Evolutionary conservation across 331 rosid genomes (phyloP).

Genomic region (Acacia concinna): DNA sequence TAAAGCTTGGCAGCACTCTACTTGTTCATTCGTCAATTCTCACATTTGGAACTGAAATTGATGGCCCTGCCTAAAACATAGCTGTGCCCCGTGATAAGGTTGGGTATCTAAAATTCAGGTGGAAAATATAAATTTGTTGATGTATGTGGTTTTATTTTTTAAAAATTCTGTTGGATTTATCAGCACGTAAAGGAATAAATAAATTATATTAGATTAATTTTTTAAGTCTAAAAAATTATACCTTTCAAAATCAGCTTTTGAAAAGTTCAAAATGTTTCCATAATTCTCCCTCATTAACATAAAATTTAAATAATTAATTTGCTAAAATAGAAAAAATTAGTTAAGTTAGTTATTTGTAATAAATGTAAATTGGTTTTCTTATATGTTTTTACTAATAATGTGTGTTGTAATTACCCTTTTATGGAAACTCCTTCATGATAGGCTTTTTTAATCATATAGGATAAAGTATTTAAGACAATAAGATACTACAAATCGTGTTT

Average conservation of each 20-base stretch:
- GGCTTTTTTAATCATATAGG: no score
- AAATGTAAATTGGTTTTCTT: no score
- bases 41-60: slow-evolving; percentile 22
- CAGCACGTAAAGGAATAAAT: not conserved
- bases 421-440: not conserved
- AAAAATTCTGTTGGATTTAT: not conserved
- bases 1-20: not conserved
- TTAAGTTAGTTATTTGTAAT: no score
- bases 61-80: not conserved
- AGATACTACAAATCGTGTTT: no score
- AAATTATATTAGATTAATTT: no score
- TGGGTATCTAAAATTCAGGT: not conserved
- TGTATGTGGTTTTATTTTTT: not conserved
- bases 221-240: no score
- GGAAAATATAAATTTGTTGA: not conserved
- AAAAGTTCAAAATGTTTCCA: not conserved
- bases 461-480: no score
- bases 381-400: no score
- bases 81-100: not conserved
- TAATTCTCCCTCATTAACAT: no score
- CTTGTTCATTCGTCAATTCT: not conserved
- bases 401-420: not conserved
- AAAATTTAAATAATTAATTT: no score
- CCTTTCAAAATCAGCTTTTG: not conserved
- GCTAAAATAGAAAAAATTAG: not conserved